A percentile compares a stretch with the other conserved stretches of the same genome.
Evolutionary conservation across 768 basidiomycete species (phyloP).

Genomic region (Neoboletus brunneissimus): DNA sequence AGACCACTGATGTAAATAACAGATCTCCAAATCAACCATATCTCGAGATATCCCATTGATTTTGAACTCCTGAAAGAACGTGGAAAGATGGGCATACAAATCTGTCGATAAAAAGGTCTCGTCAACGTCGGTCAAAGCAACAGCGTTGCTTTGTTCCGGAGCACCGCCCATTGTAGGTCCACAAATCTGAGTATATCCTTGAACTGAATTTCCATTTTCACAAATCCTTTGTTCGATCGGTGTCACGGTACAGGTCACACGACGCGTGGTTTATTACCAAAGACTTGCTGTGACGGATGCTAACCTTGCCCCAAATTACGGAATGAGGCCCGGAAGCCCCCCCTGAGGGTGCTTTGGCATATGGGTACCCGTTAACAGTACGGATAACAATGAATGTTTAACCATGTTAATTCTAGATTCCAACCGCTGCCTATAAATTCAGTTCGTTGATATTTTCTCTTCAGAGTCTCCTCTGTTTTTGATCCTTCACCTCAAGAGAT

Average conservation of each 20-base stretch:
- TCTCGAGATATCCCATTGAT: neutral
- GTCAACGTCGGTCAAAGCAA: slow-evolving; percentile 1
- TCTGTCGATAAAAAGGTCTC: neutral
- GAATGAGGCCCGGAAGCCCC: neutral
- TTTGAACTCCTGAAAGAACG: neutral
- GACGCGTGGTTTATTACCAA: neutral
- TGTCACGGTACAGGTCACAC: neutral
- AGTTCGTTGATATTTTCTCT: too few relatives aligned
- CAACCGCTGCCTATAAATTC: neutral
- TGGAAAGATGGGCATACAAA: neutral
- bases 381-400: neutral
- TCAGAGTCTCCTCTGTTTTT: neutral
- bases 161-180: slow-evolving; percentile 2
- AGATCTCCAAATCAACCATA: neutral
- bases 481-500: neutral
- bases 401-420: neutral
- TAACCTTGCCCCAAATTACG: neutral
- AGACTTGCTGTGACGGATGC: neutral
- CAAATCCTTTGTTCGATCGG: neutral
- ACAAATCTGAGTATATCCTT: neutral
- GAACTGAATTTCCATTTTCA: neutral
- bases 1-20: neutral
- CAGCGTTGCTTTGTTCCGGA: slow-evolving; percentile 2
- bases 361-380: neutral
- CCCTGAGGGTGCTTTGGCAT: slow-evolving; percentile 4